phyloP scores from a whole-genome alignment of 345 rosid genomes.

The Zanthoxylum bungeanum region DNA sequence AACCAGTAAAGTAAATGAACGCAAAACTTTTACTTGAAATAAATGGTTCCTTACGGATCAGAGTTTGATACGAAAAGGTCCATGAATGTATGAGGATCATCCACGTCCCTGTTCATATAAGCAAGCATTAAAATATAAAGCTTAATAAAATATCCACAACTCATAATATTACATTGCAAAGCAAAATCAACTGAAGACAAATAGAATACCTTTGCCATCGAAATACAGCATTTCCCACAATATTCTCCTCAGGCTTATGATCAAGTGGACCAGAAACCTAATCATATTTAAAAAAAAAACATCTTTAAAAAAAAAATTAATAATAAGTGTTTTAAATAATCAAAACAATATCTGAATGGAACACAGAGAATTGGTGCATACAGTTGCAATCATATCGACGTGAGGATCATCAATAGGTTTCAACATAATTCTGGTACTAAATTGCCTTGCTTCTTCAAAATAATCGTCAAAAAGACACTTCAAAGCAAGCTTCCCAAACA shows the following conservation, averaged over 20 bases:
- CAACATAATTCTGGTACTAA: slow-evolving; percentile 63
- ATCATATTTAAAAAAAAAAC: slow-evolving; percentile 12
- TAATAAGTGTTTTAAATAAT: background rate
- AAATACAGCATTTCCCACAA: slow-evolving; percentile 66
- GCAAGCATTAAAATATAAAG: background rate
- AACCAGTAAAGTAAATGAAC: background rate
- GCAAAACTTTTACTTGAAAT: background rate
- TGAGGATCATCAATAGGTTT: slow-evolving; percentile 93
- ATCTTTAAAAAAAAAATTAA: background rate
- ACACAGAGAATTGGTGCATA: slow-evolving; percentile 33
- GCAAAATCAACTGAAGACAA: background rate
- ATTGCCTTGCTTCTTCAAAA: slow-evolving; percentile 71
- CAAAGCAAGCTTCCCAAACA: slow-evolving; percentile 84
- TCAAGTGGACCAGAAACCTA: slow-evolving; percentile 76
- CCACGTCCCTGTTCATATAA: slow-evolving; percentile 55
- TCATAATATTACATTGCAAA: background rate
- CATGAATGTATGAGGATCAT: slow-evolving; percentile 90
- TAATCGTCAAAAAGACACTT: slow-evolving; percentile 81
- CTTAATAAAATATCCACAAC: background rate
- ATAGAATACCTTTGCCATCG: slow-evolving; percentile 76
- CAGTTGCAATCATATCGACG: slow-evolving; percentile 86
- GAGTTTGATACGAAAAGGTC: slow-evolving; percentile 77
- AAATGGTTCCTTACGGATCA: slow-evolving; percentile 55
- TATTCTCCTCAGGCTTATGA: slow-evolving; percentile 47
- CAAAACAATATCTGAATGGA: background rate